Evolutionary conservation across 2,329 filamentous ascomycete genomes (phyloP), one percentile per base, ranked within the genome.

Genomic region (Arthrobotrys entomopaga): DNA sequence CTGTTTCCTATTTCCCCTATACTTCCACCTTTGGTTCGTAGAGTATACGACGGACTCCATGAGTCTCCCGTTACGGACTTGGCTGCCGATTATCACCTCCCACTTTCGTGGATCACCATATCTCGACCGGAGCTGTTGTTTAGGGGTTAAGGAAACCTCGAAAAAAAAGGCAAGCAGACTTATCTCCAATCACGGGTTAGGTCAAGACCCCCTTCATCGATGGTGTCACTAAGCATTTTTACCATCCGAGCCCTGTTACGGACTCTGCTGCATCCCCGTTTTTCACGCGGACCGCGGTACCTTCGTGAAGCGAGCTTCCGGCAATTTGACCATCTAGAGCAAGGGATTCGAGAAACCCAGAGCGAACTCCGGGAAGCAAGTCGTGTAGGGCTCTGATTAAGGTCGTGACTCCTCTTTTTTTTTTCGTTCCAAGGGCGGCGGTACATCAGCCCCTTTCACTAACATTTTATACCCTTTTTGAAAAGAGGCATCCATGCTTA

Each of bases 141-240:
- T 48, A 20, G 19, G 19, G 19, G 7, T 48, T 48, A 48, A 48
- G 43, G n/a, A 3, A 29, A 29, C 26, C 26, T 29, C 26, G 26
- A 29, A 7, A 29, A 7, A 29, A 3, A 29, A 29, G 3, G 26
- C 26, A 3, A 29, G 26, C 26, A 48, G 42, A 48, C 42, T 48
- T 48, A 48, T 48, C 15, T 13, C 42, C 42, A 19, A n/a, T 48
- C 11, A n/a, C 42, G 11, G 42, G 42, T 48, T 48, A 48, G 42
- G 42, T 48, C 42, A 48, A 48, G 42, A 48, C 42, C 19, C 42
- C 42, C 42, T 4, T 48, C 42, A 13, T 48, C 42, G 15, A 48
- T 48, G 42, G 42, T 48, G 42, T 48, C 42, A 48, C 42, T 48
- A 48, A 48, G 42, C 42, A 48, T 48, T 48, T 48, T 48, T 48